Evolutionary conservation across 352 stramenopile species (phyloP), one percentile per base, ranked within the genome.

Genomic region (Pythium oligandrum): DNA sequence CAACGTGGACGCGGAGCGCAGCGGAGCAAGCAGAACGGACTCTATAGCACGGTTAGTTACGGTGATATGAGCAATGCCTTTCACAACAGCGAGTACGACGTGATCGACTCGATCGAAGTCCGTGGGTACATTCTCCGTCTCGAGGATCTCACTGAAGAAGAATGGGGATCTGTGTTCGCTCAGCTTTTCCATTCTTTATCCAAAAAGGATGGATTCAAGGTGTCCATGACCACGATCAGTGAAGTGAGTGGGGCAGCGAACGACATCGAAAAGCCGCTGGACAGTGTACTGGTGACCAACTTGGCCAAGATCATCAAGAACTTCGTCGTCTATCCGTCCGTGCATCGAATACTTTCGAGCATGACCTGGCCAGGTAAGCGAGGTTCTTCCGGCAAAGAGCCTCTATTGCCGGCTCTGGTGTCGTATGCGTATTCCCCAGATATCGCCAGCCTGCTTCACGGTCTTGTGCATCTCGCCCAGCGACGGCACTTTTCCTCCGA

Each of bases 81-180:
- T 26, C 35, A 53, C 9, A 33, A 32, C 1, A 48, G 50, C 39
- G 44, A 33, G 4, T n/a, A 57, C 11, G 42, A 66, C 33, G 44
- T 38, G 4, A 45, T 63, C 10, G 61, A 64, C 47, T 57, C 50
- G 17, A 40, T 66, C 1, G 68, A 68, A 2, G 57, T 78, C 6
- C 74, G 80, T n/a, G 77, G 78, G 10, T 90, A 84, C 57, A 57
- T 90, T 33, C 47, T 88, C 17, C 66, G 74, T 0, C 55, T 90
- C 6, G 78, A 90, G 38, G 80, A 90, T 44, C 66, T 90, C 35
- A 84, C 78, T 1, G 65, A 69, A 44, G 52, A 42, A 0, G 75
- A 88, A 62, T 91, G 81, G 81, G 86, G 76, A 60, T 60, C 59
- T n/a, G 84, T 91, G 54, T 91, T 91, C 61, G 61, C 53, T 7